Evolutionary conservation across 2,329 filamentous ascomycete genomes (phyloP).

Genomic region (Colletotrichum tofieldiae): DNA sequence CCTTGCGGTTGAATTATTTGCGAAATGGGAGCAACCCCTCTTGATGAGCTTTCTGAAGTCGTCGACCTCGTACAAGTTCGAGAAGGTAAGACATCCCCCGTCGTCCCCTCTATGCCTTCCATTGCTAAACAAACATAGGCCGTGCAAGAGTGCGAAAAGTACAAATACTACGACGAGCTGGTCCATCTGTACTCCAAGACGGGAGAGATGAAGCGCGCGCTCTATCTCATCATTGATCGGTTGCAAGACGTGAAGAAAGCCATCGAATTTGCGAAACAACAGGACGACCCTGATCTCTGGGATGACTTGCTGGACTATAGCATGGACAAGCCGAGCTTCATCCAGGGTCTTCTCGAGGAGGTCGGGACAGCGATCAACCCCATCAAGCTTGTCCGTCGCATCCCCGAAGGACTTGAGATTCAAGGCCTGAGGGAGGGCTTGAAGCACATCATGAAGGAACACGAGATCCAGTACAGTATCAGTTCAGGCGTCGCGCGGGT

Average conservation of each 20-base stretch:
- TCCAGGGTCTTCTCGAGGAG: slow-evolving; percentile 91
- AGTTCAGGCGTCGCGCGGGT: slow-evolving; percentile 91
- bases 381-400: slow-evolving; percentile 89
- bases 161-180: slow-evolving; percentile 90
- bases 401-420: slow-evolving; percentile 94
- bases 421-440: slow-evolving; percentile 91
- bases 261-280: slow-evolving; percentile 94
- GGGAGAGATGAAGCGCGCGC: slow-evolving; percentile 90
- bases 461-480: slow-evolving; percentile 95
- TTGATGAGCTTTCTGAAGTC: slow-evolving; percentile 90
- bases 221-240: slow-evolving; percentile 95
- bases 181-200: slow-evolving; percentile 97
- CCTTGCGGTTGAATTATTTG: slow-evolving; percentile 88
- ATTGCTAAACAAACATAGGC: slow-evolving; percentile 59
- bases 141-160: slow-evolving; percentile 83
- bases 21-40: slow-evolving; percentile 83
- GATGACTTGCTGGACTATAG: slow-evolving; percentile 94
- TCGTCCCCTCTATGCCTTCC: background rate
- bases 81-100: slow-evolving; percentile 66
- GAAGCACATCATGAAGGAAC: slow-evolving; percentile 92
- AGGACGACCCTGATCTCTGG: slow-evolving; percentile 94
- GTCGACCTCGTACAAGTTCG: slow-evolving; percentile 91
- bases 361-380: slow-evolving; percentile 95
- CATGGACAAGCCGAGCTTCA: slow-evolving; percentile 98
- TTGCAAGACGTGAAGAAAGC: slow-evolving; percentile 92